phyloP scores from a whole-genome alignment of 345 rosid genomes.

The Geranium brycei region DNA sequence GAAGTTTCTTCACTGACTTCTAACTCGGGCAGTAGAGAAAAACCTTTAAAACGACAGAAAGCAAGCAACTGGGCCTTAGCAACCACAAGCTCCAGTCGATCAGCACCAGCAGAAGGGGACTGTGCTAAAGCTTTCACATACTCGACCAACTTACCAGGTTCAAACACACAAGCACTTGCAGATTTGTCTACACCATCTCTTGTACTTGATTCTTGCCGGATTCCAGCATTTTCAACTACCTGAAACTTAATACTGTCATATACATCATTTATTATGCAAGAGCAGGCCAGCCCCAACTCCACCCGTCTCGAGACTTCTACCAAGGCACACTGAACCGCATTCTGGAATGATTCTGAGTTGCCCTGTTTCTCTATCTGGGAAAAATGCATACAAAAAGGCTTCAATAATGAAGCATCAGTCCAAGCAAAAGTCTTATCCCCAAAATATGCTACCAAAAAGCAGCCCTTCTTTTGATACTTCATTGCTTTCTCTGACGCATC shows the following conservation, averaged over 20 bases:
- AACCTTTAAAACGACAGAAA: slow-evolving; percentile 43
- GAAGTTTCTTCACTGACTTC: slow-evolving; percentile 20
- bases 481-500: slow-evolving; percentile 54
- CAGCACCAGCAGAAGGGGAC: slow-evolving; percentile 33
- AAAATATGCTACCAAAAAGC: slow-evolving; percentile 59
- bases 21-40: slow-evolving; percentile 30
- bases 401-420: slow-evolving; percentile 48
- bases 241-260: slow-evolving; percentile 31
- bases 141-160: slow-evolving; percentile 33
- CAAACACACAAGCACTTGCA: slow-evolving; percentile 19
- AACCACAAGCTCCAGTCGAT: slow-evolving; percentile 38
- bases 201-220: slow-evolving; percentile 25
- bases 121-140: slow-evolving; percentile 46
- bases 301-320: slow-evolving; percentile 51
- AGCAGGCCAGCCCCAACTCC: slow-evolving; percentile 45
- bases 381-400: slow-evolving; percentile 46
- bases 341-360: slow-evolving; percentile 39
- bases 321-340: slow-evolving; percentile 51
- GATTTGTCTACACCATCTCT: slow-evolving; percentile 25
- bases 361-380: slow-evolving; percentile 45
- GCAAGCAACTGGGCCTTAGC: slow-evolving; percentile 46
- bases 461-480: slow-evolving; percentile 46
- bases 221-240: slow-evolving; percentile 45
- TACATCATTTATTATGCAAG: slow-evolving; percentile 30
- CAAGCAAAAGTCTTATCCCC: slow-evolving; percentile 74